Conservation (phyloP, 495 filamentous ascomycete genomes). For the Xylaria curta region DNA sequence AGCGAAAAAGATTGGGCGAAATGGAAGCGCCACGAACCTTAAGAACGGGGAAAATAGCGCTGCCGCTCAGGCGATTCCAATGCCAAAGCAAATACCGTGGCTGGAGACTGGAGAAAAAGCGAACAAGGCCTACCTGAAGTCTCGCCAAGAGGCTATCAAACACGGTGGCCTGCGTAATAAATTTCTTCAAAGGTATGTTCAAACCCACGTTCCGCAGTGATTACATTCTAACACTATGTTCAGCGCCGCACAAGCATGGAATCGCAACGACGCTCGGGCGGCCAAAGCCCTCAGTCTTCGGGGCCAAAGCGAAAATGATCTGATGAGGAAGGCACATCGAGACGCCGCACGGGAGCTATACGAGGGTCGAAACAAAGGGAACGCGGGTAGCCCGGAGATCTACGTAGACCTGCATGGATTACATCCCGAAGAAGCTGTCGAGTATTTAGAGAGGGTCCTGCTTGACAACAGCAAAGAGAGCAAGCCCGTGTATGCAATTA, state of each 20-base stretch:
- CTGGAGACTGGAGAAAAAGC: conserved; percentile 89
- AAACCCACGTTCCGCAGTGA: neutral
- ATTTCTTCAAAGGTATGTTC: conserved; percentile 85
- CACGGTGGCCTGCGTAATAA: conserved; percentile 96
- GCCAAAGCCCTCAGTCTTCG: conserved; percentile 94
- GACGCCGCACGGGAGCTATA: conserved; percentile 92
- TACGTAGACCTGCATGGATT: conserved; percentile 97
- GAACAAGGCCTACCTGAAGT: conserved; percentile 94
- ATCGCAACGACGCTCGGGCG: conserved; percentile 94
- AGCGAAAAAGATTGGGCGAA: conserved; percentile 56
- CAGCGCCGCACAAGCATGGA: conserved; percentile 99
- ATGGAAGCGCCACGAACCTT: conserved; percentile 59
- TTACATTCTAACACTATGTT: conserved; percentile 34
- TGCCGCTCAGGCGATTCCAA: conserved; percentile 80
- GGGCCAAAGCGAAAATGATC: conserved; percentile 93
- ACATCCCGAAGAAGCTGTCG: conserved; percentile 95
- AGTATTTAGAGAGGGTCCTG: conserved; percentile 88
- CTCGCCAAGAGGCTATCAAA: conserved; percentile 91
- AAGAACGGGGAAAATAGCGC: conserved; percentile 77
- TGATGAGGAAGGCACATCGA: conserved; percentile 96
- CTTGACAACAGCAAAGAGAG: conserved; percentile 76
- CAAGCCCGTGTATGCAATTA: conserved; percentile 91
- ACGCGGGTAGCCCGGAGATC: conserved; percentile 67
- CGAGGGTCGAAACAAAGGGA: conserved; percentile 88
- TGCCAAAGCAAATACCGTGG: conserved; percentile 95